Evolutionary conservation across 257 asterid species (phyloP).

Genomic region (Plantago major): DNA sequence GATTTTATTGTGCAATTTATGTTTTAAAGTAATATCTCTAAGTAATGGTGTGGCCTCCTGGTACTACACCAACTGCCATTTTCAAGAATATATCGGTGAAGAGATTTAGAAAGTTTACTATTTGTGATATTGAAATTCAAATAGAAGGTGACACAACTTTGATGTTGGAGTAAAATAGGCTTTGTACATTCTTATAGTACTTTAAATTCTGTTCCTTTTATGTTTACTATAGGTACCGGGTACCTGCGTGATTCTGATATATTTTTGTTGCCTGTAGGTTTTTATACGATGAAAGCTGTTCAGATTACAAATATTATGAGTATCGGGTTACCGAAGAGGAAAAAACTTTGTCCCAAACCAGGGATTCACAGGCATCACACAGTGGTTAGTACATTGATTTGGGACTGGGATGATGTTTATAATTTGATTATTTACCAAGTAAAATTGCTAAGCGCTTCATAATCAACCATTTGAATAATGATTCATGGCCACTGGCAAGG

Average conservation of each 20-base stretch:
- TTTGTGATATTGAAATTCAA: too few relatives aligned
- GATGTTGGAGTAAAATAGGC: neutral
- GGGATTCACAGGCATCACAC: constrained; percentile 18
- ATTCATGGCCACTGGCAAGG: too few relatives aligned
- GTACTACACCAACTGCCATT: too few relatives aligned
- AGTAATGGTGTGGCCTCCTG: too few relatives aligned
- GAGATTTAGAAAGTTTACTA: too few relatives aligned
- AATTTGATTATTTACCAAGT: too few relatives aligned
- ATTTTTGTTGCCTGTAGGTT: constrained; percentile 42
- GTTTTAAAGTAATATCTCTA: too few relatives aligned
- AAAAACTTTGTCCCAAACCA: constrained; percentile 53
- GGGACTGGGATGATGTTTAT: too few relatives aligned
- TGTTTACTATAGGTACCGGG: neutral
- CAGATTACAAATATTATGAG: constrained; percentile 82
- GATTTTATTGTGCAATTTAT: too few relatives aligned
- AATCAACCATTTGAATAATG: too few relatives aligned
- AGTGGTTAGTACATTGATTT: constrained; percentile 42
- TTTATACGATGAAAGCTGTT: constrained; percentile 66
- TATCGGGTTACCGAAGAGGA: constrained; percentile 70
- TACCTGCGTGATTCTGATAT: neutral
- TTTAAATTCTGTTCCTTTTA: neutral
- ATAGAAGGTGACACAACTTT: neutral
- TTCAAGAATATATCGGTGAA: too few relatives aligned
- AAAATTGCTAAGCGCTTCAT: too few relatives aligned
- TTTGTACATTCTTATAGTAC: neutral